phyloP scores from a whole-genome alignment of 306 rosid species.

The Casuarina cunninghamiana region DNA sequence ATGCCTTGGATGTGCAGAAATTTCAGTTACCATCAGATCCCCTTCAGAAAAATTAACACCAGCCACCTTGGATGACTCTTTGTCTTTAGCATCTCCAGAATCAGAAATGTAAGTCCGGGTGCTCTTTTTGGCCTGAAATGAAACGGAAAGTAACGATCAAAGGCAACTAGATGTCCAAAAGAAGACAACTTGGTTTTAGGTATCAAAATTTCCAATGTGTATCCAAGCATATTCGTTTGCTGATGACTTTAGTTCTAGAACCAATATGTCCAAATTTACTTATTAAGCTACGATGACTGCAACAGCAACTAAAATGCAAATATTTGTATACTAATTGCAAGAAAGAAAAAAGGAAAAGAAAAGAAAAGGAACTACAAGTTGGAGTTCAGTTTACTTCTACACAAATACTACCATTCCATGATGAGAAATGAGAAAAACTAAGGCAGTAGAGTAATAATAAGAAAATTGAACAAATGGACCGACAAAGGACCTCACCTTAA shows the following conservation, averaged over 20 bases:
- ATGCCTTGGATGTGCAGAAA: conserved; percentile 85
- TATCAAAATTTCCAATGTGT: background rate
- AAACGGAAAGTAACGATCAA: conserved; percentile 15
- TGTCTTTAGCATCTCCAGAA: conserved; percentile 53
- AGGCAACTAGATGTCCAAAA: conserved; percentile 3
- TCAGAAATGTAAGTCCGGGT: conserved; percentile 69
- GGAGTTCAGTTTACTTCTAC: background rate
- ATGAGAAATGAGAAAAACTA: background rate
- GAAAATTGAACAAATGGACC: background rate
- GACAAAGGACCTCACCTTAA: conserved; percentile 39
- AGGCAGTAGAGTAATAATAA: conserved; percentile 7
- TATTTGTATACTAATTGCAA: background rate
- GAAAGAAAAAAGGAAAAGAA: too few species aligned
- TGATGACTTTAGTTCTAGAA: conserved; percentile 10
- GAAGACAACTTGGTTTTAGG: background rate
- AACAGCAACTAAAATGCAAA: background rate
- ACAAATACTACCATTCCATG: background rate
- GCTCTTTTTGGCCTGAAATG: conserved; percentile 64
- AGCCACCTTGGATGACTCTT: conserved; percentile 34
- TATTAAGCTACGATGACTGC: background rate
- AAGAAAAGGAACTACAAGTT: background rate
- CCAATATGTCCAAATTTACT: background rate
- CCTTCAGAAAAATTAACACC: conserved; percentile 58
- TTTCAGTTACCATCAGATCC: conserved; percentile 44
- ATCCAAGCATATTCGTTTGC: background rate